Evolutionary conservation across 31 red algal genomes (phyloP).

Genomic region (Endocladia muricata): DNA sequence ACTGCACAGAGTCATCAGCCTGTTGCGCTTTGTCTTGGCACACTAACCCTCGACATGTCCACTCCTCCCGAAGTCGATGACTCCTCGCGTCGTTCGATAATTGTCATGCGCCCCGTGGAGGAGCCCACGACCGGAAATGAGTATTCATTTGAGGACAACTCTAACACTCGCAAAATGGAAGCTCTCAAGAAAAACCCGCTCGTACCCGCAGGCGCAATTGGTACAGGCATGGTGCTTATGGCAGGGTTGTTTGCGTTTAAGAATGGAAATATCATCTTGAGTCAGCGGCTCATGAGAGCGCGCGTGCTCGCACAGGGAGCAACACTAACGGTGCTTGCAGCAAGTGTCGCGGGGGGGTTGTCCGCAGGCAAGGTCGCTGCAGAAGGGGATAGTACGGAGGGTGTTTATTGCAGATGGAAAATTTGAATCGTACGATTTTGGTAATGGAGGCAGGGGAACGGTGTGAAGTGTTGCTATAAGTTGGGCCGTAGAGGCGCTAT

Average conservation of each 20-base stretch:
- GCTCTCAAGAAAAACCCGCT: conserved; percentile 68
- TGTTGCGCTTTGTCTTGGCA: no score
- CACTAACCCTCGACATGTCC: background rate
- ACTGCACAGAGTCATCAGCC: no score
- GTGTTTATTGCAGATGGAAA: no score
- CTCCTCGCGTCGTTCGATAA: background rate
- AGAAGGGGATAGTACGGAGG: no score
- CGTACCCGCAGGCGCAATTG: conserved; percentile 62
- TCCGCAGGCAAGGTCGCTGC: no score
- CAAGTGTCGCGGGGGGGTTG: conserved; percentile 20
- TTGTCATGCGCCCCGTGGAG: background rate
- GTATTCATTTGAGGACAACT: background rate
- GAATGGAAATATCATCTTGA: conserved; percentile 49
- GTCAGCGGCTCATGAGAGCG: conserved; percentile 77
- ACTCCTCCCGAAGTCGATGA: background rate
- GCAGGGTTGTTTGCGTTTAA: conserved; percentile 68
- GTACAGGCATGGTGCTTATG: conserved; percentile 56
- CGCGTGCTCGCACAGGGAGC: conserved; percentile 73
- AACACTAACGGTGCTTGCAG: conserved; percentile 44
- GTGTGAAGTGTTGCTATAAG: no score
- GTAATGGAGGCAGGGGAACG: no score
- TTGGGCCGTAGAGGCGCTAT: no score
- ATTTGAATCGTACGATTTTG: no score
- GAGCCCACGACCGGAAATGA: background rate
- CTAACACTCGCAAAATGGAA: background rate